phyloP scores from a whole-genome alignment of 1,284 basidiomycete species.

The Sphaerobolus stellatus region DNA sequence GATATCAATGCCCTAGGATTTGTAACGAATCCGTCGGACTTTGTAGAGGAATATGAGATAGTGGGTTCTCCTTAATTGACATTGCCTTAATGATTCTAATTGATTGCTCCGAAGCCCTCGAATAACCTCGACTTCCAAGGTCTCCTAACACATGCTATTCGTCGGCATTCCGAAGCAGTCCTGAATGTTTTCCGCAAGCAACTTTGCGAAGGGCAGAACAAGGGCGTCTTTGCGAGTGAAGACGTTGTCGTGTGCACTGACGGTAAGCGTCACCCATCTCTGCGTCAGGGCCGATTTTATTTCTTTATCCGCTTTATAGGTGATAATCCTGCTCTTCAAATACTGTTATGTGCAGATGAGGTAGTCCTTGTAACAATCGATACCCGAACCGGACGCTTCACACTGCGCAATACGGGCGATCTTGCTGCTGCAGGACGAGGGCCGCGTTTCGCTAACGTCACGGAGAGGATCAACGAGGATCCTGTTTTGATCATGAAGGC shows the following conservation, averaged over 20 bases:
- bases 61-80: slow-evolving; percentile 4
- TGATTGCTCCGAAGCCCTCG: slow-evolving; percentile 27
- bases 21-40: slow-evolving; percentile 43
- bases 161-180: slow-evolving; percentile 60
- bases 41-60: slow-evolving; percentile 24
- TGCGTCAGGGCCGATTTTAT: not conserved
- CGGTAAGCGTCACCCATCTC: slow-evolving; percentile 38
- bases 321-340: slow-evolving; percentile 54
- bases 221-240: slow-evolving; percentile 59
- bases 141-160: slow-evolving; percentile 57
- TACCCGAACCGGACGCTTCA: slow-evolving; percentile 66
- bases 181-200: slow-evolving; percentile 53
- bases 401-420: slow-evolving; percentile 70
- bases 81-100: not conserved
- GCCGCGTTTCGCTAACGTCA: slow-evolving; percentile 53
- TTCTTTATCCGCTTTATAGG: slow-evolving; percentile 32
- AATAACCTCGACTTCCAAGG: slow-evolving; percentile 69
- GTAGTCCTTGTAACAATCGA: slow-evolving; percentile 71
- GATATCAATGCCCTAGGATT: slow-evolving; percentile 55
- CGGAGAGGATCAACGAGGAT: slow-evolving; percentile 62
- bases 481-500: slow-evolving; percentile 54
- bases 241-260: slow-evolving; percentile 54
- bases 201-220: slow-evolving; percentile 48
- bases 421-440: slow-evolving; percentile 69
- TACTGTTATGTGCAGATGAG: slow-evolving; percentile 71